A percentile compares a stretch with the other conserved stretches of the same genome.
These are phyloP conservation scores for Globisporangium paddicum DNA, from an alignment of 352 stramenopile genomes.

Conservation along the genomic window DNA sequence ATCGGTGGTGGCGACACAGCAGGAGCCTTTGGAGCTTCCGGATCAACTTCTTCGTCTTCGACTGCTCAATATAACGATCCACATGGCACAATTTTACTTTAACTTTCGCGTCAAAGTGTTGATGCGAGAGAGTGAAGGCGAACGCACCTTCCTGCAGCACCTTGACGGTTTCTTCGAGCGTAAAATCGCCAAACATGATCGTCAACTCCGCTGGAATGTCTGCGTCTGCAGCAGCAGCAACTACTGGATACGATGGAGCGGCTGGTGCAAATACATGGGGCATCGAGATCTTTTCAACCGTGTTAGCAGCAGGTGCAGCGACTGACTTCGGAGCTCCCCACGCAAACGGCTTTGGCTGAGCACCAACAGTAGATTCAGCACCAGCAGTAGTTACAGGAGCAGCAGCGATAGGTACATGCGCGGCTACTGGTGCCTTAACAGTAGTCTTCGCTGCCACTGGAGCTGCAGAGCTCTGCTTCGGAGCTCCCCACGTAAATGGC, in stretches of 20 bases:
- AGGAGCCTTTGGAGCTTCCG: neutral
- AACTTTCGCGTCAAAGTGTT: too few relatives aligned
- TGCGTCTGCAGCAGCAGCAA: neutral
- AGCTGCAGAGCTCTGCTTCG: neutral
- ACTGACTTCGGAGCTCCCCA: neutral
- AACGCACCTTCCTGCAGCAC: slow-evolving; percentile 41
- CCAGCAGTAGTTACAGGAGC: neutral
- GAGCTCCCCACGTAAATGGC: slow-evolving; percentile 9
- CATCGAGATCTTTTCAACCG: neutral
- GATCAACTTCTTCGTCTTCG: neutral
- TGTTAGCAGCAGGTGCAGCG: neutral
- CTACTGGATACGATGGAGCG: neutral
- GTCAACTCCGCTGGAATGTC: slow-evolving; percentile 17
- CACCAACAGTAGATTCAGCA: neutral
- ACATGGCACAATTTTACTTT: too few relatives aligned
- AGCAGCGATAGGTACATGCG: too few relatives aligned
- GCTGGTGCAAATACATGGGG: neutral
- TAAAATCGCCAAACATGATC: slow-evolving; percentile 82
- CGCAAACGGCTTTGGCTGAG: neutral
- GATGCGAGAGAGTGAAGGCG: neutral
- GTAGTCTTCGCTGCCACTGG: neutral
- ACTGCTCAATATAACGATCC: neutral
- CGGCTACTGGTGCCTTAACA: neutral
- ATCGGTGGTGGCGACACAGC: slow-evolving; percentile 7
- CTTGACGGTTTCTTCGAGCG: slow-evolving; percentile 53